These are phyloP conservation scores for Mycena polygramma DNA, from an alignment of 768 basidiomycete genomes.

Conservation along the genomic window DNA sequence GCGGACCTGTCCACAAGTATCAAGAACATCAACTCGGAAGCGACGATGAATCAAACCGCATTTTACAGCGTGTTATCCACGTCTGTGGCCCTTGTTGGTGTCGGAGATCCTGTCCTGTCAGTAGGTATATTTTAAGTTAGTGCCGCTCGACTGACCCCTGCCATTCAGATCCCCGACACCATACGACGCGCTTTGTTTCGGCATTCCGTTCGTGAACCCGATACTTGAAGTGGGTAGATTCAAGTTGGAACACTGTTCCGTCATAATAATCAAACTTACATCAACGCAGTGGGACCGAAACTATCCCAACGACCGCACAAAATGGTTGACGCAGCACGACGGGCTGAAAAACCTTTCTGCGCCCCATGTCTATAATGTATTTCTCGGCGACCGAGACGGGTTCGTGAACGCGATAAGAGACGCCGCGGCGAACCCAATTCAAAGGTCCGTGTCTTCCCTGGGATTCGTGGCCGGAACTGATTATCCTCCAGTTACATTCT, in stretches of 20 bases:
- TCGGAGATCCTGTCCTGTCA: conserved; percentile 16
- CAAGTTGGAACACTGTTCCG: background rate
- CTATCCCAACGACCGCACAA: conserved; percentile 42
- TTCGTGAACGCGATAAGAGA: conserved; percentile 45
- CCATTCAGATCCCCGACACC: conserved; percentile 41
- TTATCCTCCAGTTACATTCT: conserved; percentile 1
- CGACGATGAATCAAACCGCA: background rate
- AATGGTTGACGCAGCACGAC: conserved; percentile 50
- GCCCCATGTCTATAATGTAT: conserved; percentile 53
- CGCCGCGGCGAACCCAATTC: conserved; percentile 40
- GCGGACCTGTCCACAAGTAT: conserved; percentile 6
- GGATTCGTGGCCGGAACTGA: no score
- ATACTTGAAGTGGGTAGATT: conserved; percentile 32
- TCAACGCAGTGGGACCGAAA: conserved; percentile 43
- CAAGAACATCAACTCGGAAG: conserved; percentile 1
- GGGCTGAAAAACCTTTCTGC: conserved; percentile 44
- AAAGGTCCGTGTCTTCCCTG: no score
- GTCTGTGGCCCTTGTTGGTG: conserved; percentile 13
- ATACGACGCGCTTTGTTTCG: conserved; percentile 52
- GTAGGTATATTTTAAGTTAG: background rate
- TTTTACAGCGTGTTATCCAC: conserved; percentile 19
- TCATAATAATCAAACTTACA: conserved; percentile 32
- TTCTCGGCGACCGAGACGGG: conserved; percentile 43
- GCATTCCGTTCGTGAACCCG: conserved; percentile 55
- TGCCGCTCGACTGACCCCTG: background rate